Evolutionary conservation across 768 basidiomycete species (phyloP), one percentile per base, ranked within the genome.

Genomic region (Candolleomyces aberdarensis): DNA sequence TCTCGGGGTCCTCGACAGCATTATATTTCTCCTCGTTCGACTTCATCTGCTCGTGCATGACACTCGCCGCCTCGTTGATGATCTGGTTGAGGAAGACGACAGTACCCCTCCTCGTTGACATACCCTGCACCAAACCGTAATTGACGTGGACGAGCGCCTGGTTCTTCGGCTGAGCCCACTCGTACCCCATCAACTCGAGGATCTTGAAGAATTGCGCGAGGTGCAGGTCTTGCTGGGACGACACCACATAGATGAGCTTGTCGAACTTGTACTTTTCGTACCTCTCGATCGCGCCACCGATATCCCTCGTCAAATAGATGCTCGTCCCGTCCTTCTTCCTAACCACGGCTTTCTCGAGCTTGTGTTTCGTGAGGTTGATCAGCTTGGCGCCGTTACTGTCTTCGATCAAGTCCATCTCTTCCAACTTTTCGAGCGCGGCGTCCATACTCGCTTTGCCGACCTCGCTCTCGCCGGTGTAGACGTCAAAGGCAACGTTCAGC

Each of bases 1-100:
- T 76, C 69, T 92, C 89, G 0, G 96, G 96, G 72, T 99, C 86
- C 68, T 93, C 92, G 41, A 99, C 83, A 26, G 88, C 86, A 3
- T 78, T 83, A 68, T 96, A 98, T 75, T 98, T 99, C 56, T 87
- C 94, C 75, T 93, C 88, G 71, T 98, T 98, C 75, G 88, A 88
- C 74, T 79, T 81, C 96, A 99, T 99, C 75, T 96, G 93, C 61
- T 96, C 94, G 75, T 92, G 94, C 96, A 98, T 98, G 54, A 90
- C 87, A 48, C 83, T 81, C 5, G 85, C 83, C 0, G 96, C 94
- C 69, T 97, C 95, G 65, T 88, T 84, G 72, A 94, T 89, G 65
- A 94, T 98, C 73, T 98, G 85, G 67, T 97, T 87, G 32, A 99
- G 78, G 83, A 98, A 98, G 54, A 96, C 94, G 49, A 92, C 96